Conservation (phyloP, 495 filamentous ascomycete species). For the Symbiotaphrina buchneri region DNA sequence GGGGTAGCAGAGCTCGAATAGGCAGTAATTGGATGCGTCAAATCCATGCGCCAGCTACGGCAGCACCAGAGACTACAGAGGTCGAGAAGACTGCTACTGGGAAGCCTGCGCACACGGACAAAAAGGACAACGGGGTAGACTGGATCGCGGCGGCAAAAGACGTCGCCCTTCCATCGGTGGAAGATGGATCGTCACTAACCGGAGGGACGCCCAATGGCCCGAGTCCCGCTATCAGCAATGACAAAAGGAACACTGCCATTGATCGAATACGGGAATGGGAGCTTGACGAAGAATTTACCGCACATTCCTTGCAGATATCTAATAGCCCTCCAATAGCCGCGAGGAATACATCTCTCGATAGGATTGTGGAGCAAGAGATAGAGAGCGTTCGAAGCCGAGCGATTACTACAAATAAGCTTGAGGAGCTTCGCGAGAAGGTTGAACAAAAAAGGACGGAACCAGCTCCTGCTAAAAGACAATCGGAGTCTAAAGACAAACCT, state of each 20-base stretch:
- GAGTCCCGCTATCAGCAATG: too few relatives aligned
- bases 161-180: constrained; percentile 21
- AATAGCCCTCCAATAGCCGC: constrained; percentile 29
- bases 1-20: constrained; percentile 30
- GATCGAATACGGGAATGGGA: constrained; percentile 30
- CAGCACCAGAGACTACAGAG: constrained; percentile 6
- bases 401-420: constrained; percentile 32
- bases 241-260: constrained; percentile 17
- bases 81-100: constrained; percentile 7
- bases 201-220: too few relatives aligned
- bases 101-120: constrained; percentile 5
- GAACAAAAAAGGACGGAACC: constrained; percentile 2
- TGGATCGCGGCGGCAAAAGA: constrained; percentile 14
- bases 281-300: constrained; percentile 39
- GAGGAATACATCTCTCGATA: constrained; percentile 23
- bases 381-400: constrained; percentile 31
- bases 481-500: too few relatives aligned
- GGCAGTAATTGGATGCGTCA: constrained; percentile 28
- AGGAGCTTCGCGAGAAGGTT: constrained; percentile 25
- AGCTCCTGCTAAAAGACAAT: constrained; percentile 4
- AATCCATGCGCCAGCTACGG: constrained; percentile 8
- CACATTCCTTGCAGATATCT: constrained; percentile 33
- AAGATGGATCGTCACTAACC: constrained; percentile 18
- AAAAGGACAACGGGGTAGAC: constrained; percentile 6
- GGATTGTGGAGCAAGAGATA: constrained; percentile 32